A percentile compares a stretch with the other conserved stretches of the same genome.
phyloP scores from a whole-genome alignment of 1,284 basidiomycete species.

The Boletellus deceptivus region DNA sequence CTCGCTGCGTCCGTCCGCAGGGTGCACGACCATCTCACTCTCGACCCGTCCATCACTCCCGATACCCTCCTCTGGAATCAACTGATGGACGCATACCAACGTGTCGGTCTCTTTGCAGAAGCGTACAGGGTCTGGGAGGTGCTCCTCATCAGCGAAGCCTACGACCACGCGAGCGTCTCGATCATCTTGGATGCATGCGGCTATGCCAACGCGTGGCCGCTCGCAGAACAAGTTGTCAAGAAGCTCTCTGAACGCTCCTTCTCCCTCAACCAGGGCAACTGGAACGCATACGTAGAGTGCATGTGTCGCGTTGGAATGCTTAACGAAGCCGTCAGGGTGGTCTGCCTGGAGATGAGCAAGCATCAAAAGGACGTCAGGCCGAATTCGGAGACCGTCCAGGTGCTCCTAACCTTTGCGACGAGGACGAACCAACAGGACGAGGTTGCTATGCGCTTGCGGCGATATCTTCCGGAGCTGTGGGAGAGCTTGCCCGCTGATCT shows the following conservation, averaged over 20 bases:
- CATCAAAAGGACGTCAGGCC: slow-evolving; percentile 42
- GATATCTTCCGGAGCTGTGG: slow-evolving; percentile 58
- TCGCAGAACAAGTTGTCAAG: slow-evolving; percentile 53
- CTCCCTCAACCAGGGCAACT: slow-evolving; percentile 59
- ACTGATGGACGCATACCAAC: slow-evolving; percentile 88
- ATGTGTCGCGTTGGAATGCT: slow-evolving; percentile 70
- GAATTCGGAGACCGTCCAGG: slow-evolving; percentile 45
- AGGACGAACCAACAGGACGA: slow-evolving; percentile 42
- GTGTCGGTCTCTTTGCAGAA: slow-evolving; percentile 65
- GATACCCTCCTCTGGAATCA: slow-evolving; percentile 81
- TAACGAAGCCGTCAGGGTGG: slow-evolving; percentile 65
- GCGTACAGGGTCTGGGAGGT: slow-evolving; percentile 82
- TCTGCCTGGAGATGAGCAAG: slow-evolving; percentile 65
- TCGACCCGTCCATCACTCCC: slow-evolving; percentile 74
- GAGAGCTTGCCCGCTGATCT: slow-evolving; percentile 32
- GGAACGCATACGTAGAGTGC: slow-evolving; percentile 85
- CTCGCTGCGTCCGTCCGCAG: slow-evolving; percentile 57
- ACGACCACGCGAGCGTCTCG: slow-evolving; percentile 68
- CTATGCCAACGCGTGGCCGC: slow-evolving; percentile 48
- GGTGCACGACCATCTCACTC: slow-evolving; percentile 74
- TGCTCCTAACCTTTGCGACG: slow-evolving; percentile 56
- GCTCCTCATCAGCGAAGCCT: slow-evolving; percentile 57
- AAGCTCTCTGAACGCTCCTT: slow-evolving; percentile 54
- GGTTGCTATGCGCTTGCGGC: slow-evolving; percentile 47
- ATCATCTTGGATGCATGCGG: slow-evolving; percentile 87